These are phyloP conservation scores for Saturnispora halmiae DNA, from an alignment of 805 yeast genomes.

Conservation along the genomic window DNA sequence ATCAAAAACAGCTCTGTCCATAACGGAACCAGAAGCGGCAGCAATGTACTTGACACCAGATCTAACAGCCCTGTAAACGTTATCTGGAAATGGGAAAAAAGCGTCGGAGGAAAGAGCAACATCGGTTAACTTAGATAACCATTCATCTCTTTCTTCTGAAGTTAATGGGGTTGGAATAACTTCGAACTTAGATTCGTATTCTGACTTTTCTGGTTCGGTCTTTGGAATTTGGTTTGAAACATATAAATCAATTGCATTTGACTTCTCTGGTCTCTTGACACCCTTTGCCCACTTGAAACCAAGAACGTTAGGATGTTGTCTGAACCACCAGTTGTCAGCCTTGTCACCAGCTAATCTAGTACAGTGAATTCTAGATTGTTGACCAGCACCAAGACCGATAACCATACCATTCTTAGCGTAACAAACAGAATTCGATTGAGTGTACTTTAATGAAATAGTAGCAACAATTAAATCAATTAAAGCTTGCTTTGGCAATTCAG, in stretches of 20 bases:
- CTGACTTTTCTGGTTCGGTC: slow-evolving; percentile 85
- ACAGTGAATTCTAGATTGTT: slow-evolving; percentile 98
- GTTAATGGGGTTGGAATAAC: slow-evolving; percentile 79
- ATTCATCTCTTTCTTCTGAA: slow-evolving; percentile 72
- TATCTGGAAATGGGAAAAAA: slow-evolving; percentile 99
- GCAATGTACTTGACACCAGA: slow-evolving; percentile 94
- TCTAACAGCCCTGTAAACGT: slow-evolving; percentile 93
- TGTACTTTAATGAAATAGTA: slow-evolving; percentile 92
- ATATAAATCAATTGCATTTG: slow-evolving; percentile 91
- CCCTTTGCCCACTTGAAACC: slow-evolving; percentile 97
- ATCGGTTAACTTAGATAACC: slow-evolving; percentile 70
- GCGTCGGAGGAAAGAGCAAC: slow-evolving; percentile 97
- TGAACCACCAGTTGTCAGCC: slow-evolving; percentile 99
- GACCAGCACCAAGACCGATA: slow-evolving; percentile 98
- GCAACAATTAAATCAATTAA: slow-evolving; percentile 91
- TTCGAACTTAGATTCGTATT: slow-evolving; percentile 83
- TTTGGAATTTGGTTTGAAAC: slow-evolving; percentile 90
- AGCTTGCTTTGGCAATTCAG: slow-evolving; percentile 84
- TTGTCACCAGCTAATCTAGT: slow-evolving; percentile 98
- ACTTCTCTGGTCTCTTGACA: slow-evolving; percentile 95
- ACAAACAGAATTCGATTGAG: slow-evolving; percentile 97
- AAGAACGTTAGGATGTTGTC: slow-evolving; percentile 94
- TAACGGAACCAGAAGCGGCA: slow-evolving; percentile 96
- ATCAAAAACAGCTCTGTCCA: slow-evolving; percentile 91
- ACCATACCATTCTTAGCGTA: slow-evolving; percentile 99